phyloP scores from a whole-genome alignment of 169 alveolate species.

The Neospora caninum region DNA sequence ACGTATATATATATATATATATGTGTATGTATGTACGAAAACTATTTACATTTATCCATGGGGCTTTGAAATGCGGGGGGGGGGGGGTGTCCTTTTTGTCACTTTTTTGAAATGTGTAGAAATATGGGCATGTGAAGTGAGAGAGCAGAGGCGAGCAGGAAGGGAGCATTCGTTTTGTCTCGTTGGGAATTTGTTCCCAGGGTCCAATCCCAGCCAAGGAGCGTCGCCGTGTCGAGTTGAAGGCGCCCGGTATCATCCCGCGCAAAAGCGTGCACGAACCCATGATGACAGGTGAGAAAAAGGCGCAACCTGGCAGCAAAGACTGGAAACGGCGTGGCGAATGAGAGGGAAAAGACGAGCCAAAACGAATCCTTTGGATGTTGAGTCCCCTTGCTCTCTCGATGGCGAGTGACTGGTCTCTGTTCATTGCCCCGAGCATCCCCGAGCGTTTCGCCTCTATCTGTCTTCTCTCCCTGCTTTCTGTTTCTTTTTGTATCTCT shows the following conservation, averaged over 20 bases:
- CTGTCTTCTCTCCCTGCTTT: not conserved
- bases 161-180: not conserved
- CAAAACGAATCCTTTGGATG: too few species aligned
- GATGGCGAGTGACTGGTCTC: too few species aligned
- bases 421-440: too few species aligned
- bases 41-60: too few species aligned
- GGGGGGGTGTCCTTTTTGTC: too few species aligned
- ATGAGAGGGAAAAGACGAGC: too few species aligned
- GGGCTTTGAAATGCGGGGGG: too few species aligned
- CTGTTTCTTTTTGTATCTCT: not conserved
- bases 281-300: slow-evolving; percentile 85
- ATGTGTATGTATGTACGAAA: not conserved
- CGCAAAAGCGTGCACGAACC: slow-evolving; percentile 97
- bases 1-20: not conserved
- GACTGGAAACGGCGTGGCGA: too few species aligned
- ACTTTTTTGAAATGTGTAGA: too few species aligned
- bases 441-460: not conserved
- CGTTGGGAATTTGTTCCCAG: not conserved
- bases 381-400: too few species aligned
- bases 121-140: not conserved
- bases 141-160: too few species aligned
- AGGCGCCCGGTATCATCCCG: slow-evolving; percentile 98
- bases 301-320: too few species aligned
- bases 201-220: slow-evolving; percentile 89
- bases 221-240: slow-evolving; percentile 94